Evolutionary conservation across 1,139 yeast genomes (phyloP).

Genomic region (Protomyces pachydermus): DNA sequence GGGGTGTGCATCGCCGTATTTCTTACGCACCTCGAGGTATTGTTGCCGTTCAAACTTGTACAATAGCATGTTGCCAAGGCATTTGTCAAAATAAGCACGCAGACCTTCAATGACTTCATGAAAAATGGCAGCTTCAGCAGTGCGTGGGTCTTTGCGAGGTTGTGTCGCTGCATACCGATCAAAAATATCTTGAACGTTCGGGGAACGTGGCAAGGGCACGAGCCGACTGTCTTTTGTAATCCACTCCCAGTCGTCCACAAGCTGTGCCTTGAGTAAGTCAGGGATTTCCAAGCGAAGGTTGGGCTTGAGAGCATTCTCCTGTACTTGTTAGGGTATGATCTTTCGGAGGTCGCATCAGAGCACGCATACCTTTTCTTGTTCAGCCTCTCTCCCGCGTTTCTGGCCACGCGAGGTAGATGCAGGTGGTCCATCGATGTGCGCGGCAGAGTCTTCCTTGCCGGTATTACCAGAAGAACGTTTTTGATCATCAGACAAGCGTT

Average conservation of each 20-base stretch:
- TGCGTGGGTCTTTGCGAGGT: constrained; percentile 33
- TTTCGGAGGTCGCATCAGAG: neutral
- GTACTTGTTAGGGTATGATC: neutral
- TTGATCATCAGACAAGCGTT: constrained; percentile 28
- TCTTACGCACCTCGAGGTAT: constrained; percentile 52
- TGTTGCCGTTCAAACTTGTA: constrained; percentile 85
- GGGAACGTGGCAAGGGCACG: constrained; percentile 33
- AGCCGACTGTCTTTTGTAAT: constrained; percentile 66
- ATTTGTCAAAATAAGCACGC: constrained; percentile 67
- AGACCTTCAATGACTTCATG: constrained; percentile 68
- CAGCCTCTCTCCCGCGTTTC: constrained; percentile 26
- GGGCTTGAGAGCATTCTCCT: constrained; percentile 45
- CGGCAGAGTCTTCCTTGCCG: neutral
- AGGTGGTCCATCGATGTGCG: constrained; percentile 11
- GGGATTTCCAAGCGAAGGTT: constrained; percentile 58
- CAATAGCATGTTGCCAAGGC: constrained; percentile 65
- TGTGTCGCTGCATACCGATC: constrained; percentile 32
- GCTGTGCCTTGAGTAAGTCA: constrained; percentile 57
- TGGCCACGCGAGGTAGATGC: constrained; percentile 16
- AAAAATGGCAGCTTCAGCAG: constrained; percentile 52
- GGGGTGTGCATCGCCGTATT: constrained; percentile 40
- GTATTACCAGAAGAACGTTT: neutral
- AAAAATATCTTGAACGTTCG: constrained; percentile 34
- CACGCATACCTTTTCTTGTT: constrained; percentile 14
- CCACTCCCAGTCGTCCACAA: constrained; percentile 92